These are phyloP conservation scores for Mycena galopus DNA, from an alignment of 768 basidiomycete species.

Conservation along the genomic window DNA sequence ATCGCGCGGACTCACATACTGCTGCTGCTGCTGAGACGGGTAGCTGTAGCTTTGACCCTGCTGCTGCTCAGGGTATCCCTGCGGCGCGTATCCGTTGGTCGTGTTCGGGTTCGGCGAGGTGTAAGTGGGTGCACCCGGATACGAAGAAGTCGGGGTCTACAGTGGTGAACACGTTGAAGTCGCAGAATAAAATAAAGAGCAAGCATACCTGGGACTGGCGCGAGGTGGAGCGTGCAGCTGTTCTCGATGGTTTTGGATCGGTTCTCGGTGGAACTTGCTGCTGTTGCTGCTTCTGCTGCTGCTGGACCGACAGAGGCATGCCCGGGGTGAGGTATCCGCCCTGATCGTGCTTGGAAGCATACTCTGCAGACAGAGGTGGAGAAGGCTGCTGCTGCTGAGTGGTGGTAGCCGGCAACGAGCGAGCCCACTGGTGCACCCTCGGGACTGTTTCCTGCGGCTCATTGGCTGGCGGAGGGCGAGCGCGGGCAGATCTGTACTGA, in stretches of 20 bases:
- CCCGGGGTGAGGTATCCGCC: constrained; percentile 61
- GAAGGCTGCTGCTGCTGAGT: constrained; percentile 68
- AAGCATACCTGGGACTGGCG: constrained; percentile 32
- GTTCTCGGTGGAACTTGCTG: constrained; percentile 5
- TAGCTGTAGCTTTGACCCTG: neutral
- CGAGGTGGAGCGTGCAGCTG: constrained; percentile 20
- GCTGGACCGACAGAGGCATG: constrained; percentile 36
- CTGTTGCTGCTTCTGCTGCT: constrained; percentile 2
- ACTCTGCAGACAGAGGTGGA: constrained; percentile 62
- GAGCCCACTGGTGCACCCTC: constrained; percentile 51
- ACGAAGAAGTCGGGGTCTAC: constrained; percentile 19
- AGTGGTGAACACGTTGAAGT: constrained; percentile 25
- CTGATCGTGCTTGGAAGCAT: constrained; percentile 63
- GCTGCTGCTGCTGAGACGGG: constrained; percentile 17
- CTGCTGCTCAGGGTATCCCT: constrained; percentile 19
- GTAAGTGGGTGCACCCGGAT: neutral
- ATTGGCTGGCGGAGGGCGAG: too few relatives aligned
- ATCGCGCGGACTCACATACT: constrained; percentile 36
- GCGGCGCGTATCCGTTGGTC: neutral
- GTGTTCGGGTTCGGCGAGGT: neutral
- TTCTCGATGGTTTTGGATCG: constrained; percentile 8
- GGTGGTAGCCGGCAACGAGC: constrained; percentile 41
- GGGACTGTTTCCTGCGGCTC: constrained; percentile 46
- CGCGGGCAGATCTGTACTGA: constrained; percentile 50
- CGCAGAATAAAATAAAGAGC: neutral